Evolutionary conservation across 1,139 yeast species (phyloP), one percentile per base, ranked within the genome.

Genomic region (Meyerozyma elateridarum): DNA sequence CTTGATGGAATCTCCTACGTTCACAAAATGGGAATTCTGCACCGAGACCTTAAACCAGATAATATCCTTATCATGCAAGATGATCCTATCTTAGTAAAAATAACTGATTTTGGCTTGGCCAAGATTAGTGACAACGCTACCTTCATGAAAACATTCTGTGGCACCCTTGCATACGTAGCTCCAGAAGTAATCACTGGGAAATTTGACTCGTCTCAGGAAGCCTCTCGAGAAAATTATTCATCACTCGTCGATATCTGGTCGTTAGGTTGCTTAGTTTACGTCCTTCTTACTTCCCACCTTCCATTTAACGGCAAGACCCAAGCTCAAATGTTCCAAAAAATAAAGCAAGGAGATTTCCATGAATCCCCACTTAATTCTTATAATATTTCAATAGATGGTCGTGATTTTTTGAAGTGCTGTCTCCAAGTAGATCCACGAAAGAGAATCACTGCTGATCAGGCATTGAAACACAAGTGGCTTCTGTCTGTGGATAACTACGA

Each of bases 221-320:
- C 45, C 17, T 43, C 45, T 8, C 34, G 52, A 59, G 57, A 52
- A 21, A 69, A 81, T 35, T 91, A 91, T 50, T 85, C 95, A 4
- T 80, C 84, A 28, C 69, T 85, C 38, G 97, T 89, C 5, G 98
- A 91, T 55, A 85, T 91, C 68, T 91, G 98, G 98, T 85, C 96
- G 1, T 51, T 68, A 24, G 74, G 97, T 0, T 91, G 98, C 55
- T 62, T 91, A 21, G 82, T 88, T 0, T 91, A 87, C 57, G 97
- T 91, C 8, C 76, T 89, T 24, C 59, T 91, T 34, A 89, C 97
- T 0, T 91, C 93, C 0, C 96, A 87, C 64, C 62, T 89, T 37
- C 98, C 98, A 2, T 91, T 91, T 52, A 87, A 89, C 51, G 96
- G 96, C 1, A 74, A 81, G 34, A 85, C 96, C 0, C 97, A 89